Base-by-base conservation (phyloP, 805 yeast species). In the Citeromyces matritensis region DNA sequence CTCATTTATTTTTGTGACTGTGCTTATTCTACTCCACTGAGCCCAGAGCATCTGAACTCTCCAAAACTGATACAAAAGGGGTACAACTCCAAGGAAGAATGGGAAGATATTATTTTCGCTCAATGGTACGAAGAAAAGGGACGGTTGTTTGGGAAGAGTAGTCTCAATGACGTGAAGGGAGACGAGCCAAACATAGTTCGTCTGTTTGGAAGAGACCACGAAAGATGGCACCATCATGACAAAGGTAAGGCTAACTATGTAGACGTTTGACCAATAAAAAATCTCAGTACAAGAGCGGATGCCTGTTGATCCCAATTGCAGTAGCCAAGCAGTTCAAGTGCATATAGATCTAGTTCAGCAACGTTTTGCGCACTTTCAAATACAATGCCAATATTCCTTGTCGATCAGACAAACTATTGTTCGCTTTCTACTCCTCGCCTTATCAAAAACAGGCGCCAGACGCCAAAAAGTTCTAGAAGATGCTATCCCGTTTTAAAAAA, bases 51-150 rank as follows among this genome's bases (percentile, higher is more conserved):
- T 4, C 31, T 63, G 8, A 33, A 49, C 8, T 60, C 66, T 4
- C 60, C 60, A 4, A 55, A 53, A 30, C 44, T 64, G 26, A 30
- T 46, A 9, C 34, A 49, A 4, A 39, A 60, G 25, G 64, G 63
- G 0, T 42, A 43, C 28, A 37, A 33, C 24, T 50, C 44, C 27
- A 49, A 47, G 3, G 40, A 45, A 17, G 45, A 41, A 14, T 57
- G 61, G 60, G 57, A 57, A 15, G 45, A 49, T 27, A 49, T 62
- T 31, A 52, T 54, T 8, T 58, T 55, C 39, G 48, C 43, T 5
- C 45, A 58, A n/a, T 63, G 69, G 70, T 56, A 60, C 33, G 57
- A 57, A 14, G 67, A 58, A 31, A 65, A 65, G 38, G 65, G 64
- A 3, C 44, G 62, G 27, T 49, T 62, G 14, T 63, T 64, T 41